These are phyloP conservation scores for Termitomyces sp. DNA, from an alignment of 768 basidiomycete species.

Conservation along the genomic window DNA sequence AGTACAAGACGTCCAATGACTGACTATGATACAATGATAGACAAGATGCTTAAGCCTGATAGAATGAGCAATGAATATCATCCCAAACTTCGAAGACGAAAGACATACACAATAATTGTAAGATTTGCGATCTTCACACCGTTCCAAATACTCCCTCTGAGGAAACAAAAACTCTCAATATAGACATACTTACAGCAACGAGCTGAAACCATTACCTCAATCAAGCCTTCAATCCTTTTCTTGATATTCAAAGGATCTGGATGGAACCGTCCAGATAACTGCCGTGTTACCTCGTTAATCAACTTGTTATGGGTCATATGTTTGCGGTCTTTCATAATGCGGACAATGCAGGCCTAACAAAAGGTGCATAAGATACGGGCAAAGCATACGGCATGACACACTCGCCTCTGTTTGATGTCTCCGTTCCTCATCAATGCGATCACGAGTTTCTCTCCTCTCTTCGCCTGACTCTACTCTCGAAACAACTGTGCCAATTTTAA, in stretches of 20 bases:
- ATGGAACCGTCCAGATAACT: slow-evolving; percentile 79
- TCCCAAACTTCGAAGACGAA: background rate
- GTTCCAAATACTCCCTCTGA: slow-evolving; percentile 92
- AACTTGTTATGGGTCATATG: slow-evolving; percentile 85
- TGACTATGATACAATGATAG: slow-evolving; percentile 6
- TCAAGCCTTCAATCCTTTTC: slow-evolving; percentile 87
- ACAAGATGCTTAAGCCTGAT: slow-evolving; percentile 18
- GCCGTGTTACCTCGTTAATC: slow-evolving; percentile 86
- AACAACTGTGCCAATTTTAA: slow-evolving; percentile 90
- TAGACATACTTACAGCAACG: background rate
- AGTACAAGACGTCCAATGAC: slow-evolving; percentile 5
- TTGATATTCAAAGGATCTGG: slow-evolving; percentile 88
- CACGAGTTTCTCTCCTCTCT: slow-evolving; percentile 88
- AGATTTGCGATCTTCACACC: slow-evolving; percentile 83
- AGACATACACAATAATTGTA: slow-evolving; percentile 70
- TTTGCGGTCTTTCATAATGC: slow-evolving; percentile 97
- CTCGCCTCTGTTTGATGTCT: slow-evolving; percentile 83
- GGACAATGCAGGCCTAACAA: slow-evolving; percentile 90
- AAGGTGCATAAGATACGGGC: background rate
- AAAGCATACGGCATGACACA: slow-evolving; percentile 16
- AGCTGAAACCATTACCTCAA: slow-evolving; percentile 61
- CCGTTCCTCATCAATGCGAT: slow-evolving; percentile 89
- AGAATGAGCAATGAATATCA: background rate
- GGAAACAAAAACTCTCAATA: background rate
- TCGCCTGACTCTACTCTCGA: slow-evolving; percentile 83